These are phyloP conservation scores for Phytophthora agathidicida DNA, from an alignment of 352 stramenopile genomes.

Conservation along the genomic window DNA sequence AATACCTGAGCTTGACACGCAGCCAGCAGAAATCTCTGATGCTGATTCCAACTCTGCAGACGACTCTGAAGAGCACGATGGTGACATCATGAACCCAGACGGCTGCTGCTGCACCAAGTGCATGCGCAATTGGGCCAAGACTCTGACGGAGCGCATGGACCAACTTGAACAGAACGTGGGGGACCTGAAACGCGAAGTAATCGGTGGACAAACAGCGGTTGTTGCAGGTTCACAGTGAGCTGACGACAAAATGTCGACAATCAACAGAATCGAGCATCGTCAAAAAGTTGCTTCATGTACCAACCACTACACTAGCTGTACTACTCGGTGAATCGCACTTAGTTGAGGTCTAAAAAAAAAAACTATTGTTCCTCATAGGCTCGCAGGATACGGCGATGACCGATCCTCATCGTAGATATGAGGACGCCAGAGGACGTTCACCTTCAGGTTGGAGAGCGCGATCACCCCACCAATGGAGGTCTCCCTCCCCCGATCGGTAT, in stretches of 20 bases:
- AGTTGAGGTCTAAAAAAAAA: too few species aligned
- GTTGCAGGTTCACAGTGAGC: not conserved
- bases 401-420: constrained; percentile 16
- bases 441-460: not conserved
- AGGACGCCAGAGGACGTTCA: constrained; percentile 4
- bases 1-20: constrained; percentile 4
- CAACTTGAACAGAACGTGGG: constrained; percentile 33
- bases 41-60: constrained; percentile 1
- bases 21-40: constrained; percentile 1
- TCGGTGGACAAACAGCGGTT: not conserved
- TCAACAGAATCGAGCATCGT: too few species aligned
- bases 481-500: not conserved
- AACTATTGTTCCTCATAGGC: too few species aligned
- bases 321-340: too few species aligned
- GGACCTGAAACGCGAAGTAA: constrained; percentile 20
- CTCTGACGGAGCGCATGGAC: constrained; percentile 31
- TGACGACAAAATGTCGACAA: too few species aligned
- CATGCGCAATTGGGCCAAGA: constrained; percentile 37
- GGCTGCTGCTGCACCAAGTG: constrained; percentile 37
- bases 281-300: too few species aligned
- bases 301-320: too few species aligned
- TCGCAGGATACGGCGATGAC: constrained; percentile 6
- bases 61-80: constrained; percentile 20
- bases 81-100: constrained; percentile 28
- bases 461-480: not conserved